Conservation (phyloP, 371 early-diverging fungal genomes). For the Coemansia sp. region DNA sequence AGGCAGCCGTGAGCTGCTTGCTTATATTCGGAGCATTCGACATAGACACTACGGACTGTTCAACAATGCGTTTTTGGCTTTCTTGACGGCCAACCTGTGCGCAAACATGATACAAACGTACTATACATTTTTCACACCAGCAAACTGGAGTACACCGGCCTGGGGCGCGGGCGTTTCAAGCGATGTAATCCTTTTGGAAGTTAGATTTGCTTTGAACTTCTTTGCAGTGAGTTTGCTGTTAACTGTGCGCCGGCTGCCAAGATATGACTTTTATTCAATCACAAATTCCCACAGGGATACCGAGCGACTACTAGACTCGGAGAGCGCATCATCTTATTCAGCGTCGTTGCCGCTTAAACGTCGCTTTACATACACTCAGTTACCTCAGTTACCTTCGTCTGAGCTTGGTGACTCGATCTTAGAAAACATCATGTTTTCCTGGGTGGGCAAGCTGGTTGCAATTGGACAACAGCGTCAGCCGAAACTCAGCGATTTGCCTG, state of each 20-base stretch:
- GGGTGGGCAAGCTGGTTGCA: conserved; percentile 29
- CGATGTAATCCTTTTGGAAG: background rate
- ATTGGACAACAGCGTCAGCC: conserved; percentile 17
- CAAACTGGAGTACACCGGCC: conserved; percentile 22
- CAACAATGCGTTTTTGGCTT: conserved; percentile 1
- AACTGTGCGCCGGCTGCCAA: conserved; percentile 22
- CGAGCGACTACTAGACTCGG: background rate
- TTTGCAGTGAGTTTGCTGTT: conserved; percentile 17
- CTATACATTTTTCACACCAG: conserved; percentile 17
- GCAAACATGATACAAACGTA: conserved; percentile 15
- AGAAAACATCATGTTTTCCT: conserved; percentile 30
- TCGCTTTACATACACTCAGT: background rate
- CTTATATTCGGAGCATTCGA: conserved; percentile 5
- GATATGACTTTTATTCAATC: background rate
- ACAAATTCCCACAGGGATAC: background rate
- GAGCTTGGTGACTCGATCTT: conserved; percentile 35
- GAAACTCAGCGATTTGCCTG: conserved; percentile 24
- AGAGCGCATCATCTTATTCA: background rate
- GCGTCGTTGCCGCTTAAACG: background rate
- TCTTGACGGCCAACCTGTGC: conserved; percentile 9
- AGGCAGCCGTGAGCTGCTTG: conserved; percentile 9
- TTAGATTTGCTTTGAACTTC: background rate
- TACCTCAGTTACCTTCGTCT: conserved; percentile 14
- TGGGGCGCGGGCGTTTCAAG: conserved; percentile 1
- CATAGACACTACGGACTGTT: conserved; percentile 30